Evolutionary conservation across 1,284 basidiomycete species (phyloP), one percentile per base, ranked within the genome.

Genomic region (Cutaneotrichosporon cutaneum): DNA sequence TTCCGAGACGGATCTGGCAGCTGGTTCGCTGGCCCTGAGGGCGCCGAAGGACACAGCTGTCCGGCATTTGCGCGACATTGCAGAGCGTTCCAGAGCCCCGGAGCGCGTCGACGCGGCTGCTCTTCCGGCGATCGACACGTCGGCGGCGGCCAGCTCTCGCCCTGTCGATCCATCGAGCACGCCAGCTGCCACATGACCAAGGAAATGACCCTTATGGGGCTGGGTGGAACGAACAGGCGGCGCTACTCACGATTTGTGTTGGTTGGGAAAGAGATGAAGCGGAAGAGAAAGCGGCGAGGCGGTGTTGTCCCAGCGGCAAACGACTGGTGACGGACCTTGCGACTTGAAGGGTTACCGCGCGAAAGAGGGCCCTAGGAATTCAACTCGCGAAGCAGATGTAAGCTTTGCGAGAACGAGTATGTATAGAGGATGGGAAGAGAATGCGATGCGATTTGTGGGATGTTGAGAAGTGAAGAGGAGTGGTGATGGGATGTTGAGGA

Each of bases 301-400:
- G 24, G 45, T 11, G 22, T 16, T 47, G 24, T 47, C 45, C 45
- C 9, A 47, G 45, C 9, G 45, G 22, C 22, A 26, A n/a, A 26
- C 45, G 22, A 24, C 24, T 24, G 45, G 45, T 47, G 45, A 47
- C 45, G 45, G 45, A 47, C 45, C 45, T 47, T 47, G 45, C 22
- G 45, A 47, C 45, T 22, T 47, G 26, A 47, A 22, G 45, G 45
- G 45, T 26, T 47, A 47, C 45, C 45, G 45, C 45, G 39, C 4
- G 45, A 47, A 47, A 13, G 45, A 47, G 10, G 22, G 22, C n/a
- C 18, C 39, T 42, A 42, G n/a, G 3, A 42, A 42, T 42, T 42
- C 39, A 42, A 42, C 39, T 42, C 39, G 39, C 39, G 18, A 42
- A 42, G 39, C 16, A 42, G 39, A 42, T n/a, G 39, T n/a, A 18